Evolutionary conservation across 2,329 filamentous ascomycete genomes (phyloP).

Genomic region (Akanthomyces muscarius): DNA sequence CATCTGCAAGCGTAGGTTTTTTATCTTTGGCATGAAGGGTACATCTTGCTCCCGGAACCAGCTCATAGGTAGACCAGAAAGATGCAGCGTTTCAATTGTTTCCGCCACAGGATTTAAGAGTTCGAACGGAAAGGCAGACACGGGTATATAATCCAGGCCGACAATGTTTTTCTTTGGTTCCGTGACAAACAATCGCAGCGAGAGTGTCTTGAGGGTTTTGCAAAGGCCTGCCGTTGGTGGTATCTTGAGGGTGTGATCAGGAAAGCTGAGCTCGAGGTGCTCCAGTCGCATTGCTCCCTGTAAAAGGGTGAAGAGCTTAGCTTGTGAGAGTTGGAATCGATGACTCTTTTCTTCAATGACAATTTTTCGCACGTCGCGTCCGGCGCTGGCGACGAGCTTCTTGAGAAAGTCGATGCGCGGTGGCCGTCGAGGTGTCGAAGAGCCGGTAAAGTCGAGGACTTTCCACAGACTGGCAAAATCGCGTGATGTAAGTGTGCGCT

Average conservation of each 20-base stretch:
- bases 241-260: slow-evolving; percentile 4
- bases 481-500: slow-evolving; percentile 26
- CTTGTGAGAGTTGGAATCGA: slow-evolving; percentile 29
- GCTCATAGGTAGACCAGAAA: slow-evolving; percentile 22
- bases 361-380: slow-evolving; percentile 29
- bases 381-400: slow-evolving; percentile 31
- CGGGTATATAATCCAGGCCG: slow-evolving; percentile 11
- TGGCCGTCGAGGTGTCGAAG: slow-evolving; percentile 21
- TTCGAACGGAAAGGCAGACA: slow-evolving; percentile 2
- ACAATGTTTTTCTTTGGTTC: background rate
- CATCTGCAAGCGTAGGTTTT: slow-evolving; percentile 27
- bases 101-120: slow-evolving; percentile 21
- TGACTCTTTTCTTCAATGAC: slow-evolving; percentile 24
- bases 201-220: slow-evolving; percentile 14
- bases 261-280: slow-evolving; percentile 25
- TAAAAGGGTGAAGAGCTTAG: slow-evolving; percentile 27
- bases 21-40: slow-evolving; percentile 27
- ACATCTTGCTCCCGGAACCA: slow-evolving; percentile 20
- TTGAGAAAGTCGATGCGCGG: slow-evolving; percentile 25
- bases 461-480: slow-evolving; percentile 31
- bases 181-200: slow-evolving; percentile 1
- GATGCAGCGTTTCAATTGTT: slow-evolving; percentile 24
- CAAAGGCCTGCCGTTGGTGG: slow-evolving; percentile 10
- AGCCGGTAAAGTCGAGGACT: slow-evolving; percentile 27
- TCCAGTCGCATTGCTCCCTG: slow-evolving; percentile 27